Percentiles rank a stretch among this genome's conserved stretches.
phyloP scores from a whole-genome alignment of 345 rosid species.

The Trapa bicornis region DNA sequence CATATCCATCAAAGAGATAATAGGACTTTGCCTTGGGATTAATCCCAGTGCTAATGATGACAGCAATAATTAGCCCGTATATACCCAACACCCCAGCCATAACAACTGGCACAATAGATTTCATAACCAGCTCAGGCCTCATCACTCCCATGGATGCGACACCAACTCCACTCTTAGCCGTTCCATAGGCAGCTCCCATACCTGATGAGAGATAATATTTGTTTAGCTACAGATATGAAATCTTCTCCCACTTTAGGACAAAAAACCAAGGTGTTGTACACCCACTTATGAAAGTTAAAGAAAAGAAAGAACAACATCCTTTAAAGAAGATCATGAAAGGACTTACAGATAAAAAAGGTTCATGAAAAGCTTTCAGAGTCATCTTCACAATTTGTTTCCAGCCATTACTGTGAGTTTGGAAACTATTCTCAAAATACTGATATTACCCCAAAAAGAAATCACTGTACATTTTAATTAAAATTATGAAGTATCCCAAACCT shows the following conservation, averaged over 20 bases:
- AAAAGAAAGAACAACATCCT: too few relatives aligned
- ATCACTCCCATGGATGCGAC: constrained; percentile 44
- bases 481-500: too few relatives aligned
- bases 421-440: background rate
- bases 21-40: constrained; percentile 39
- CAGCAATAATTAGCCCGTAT: constrained; percentile 38
- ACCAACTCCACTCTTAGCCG: constrained; percentile 44
- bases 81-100: constrained; percentile 50
- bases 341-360: background rate
- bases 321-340: too few relatives aligned
- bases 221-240: background rate
- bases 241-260: background rate
- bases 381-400: background rate
- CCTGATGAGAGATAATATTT: constrained; percentile 13
- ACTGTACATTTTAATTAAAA: too few relatives aligned
- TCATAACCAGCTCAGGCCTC: constrained; percentile 48
- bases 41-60: constrained; percentile 38
- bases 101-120: constrained; percentile 42
- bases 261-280: background rate
- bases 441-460: background rate
- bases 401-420: background rate
- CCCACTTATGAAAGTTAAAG: too few relatives aligned
- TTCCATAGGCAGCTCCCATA: constrained; percentile 49
- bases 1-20: constrained; percentile 39
- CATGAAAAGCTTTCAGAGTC: background rate